phyloP scores from a whole-genome alignment of 768 basidiomycete species.

The Boletus pseudo-olivaceus region DNA sequence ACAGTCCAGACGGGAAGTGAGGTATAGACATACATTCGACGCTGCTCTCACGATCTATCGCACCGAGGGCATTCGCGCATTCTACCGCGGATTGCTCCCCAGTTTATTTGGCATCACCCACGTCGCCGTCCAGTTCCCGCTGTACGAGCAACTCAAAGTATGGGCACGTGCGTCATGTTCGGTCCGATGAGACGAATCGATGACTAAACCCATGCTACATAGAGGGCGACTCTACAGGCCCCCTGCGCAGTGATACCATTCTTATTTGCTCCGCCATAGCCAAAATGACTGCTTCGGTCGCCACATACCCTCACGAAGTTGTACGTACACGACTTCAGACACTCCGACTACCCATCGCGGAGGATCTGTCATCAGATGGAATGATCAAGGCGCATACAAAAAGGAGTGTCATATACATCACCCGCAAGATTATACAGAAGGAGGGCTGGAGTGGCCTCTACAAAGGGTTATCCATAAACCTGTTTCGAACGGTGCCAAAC shows the following conservation, averaged over 20 bases:
- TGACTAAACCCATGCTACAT: conserved; percentile 1
- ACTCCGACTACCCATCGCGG: conserved; percentile 60
- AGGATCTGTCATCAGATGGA: conserved; percentile 56
- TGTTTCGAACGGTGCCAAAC: conserved; percentile 92
- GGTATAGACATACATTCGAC: conserved; percentile 87
- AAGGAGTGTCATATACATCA: conserved; percentile 72
- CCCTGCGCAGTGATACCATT: conserved; percentile 49
- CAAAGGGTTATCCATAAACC: conserved; percentile 90
- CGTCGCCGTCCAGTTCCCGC: conserved; percentile 95
- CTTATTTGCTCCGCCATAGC: conserved; percentile 88
- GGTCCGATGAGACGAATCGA: neutral
- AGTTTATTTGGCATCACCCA: conserved; percentile 90
- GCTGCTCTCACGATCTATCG: conserved; percentile 88
- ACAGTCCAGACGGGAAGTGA: conserved; percentile 70
- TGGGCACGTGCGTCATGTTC: conserved; percentile 66
- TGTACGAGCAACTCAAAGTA: conserved; percentile 90
- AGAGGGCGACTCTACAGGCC: conserved; percentile 31
- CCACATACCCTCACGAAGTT: conserved; percentile 98
- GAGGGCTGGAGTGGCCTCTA: conserved; percentile 92
- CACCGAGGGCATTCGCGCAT: conserved; percentile 80
- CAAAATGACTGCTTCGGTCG: conserved; percentile 94
- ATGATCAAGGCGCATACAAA: conserved; percentile 54
- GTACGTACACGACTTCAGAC: conserved; percentile 97
- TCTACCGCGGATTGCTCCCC: conserved; percentile 94
- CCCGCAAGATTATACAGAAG: conserved; percentile 64